Base-by-base conservation (phyloP, 2,329 filamentous ascomycete species). In the Ophiostoma sp. region DNA sequence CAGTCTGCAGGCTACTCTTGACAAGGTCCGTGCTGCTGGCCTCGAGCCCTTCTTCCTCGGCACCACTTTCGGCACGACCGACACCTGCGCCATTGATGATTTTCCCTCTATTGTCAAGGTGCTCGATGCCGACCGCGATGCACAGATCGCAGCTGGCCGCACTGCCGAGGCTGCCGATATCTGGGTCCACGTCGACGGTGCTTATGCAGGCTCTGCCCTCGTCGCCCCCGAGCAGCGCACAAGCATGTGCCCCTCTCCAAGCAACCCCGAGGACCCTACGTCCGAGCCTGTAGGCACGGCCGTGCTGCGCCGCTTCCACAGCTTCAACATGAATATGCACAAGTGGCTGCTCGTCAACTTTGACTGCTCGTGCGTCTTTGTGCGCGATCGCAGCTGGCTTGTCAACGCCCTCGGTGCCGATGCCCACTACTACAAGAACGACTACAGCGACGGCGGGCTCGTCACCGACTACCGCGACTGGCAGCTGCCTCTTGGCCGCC, bases 261-360 rank as follows among this genome's bases (percentile, higher is more conserved):
- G 20, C 52, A 67, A 71, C 67, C 70, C 67, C 0, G 27, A 44
- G 6, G 60, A 65, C 33, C 60, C 60, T 17, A n/a, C 64, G 15
- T 68, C 62, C 2, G 33, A 67, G 23, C 44, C 73, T 15, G 71
- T 72, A 5, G 71, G 72, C 57, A 75, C 76, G 70, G 84, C 89
- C 74, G 84, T 93, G 67, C 84, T 94, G 68, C 81, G 83, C 1
- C 80, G 83, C 31, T 93, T 96, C 77, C 91, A 97, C 82, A 93
- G 90, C 73, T 97, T 96, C 85, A 90, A 97, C 80, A 88, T 94
- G 82, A 98, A 97, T 83, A 91, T 97, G 86, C 94, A 97, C 84
- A 98, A 98, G 82, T 97, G 94, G 94, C 84, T 97, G 67, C 87
- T 97, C 23, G 93, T 93, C 71, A 97, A 96, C 80, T 97, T 97